Percentiles rank a stretch among this genome's conserved stretches.
phyloP scores from a whole-genome alignment of 1,284 basidiomycete genomes.

The Malassezia slooffiae region DNA sequence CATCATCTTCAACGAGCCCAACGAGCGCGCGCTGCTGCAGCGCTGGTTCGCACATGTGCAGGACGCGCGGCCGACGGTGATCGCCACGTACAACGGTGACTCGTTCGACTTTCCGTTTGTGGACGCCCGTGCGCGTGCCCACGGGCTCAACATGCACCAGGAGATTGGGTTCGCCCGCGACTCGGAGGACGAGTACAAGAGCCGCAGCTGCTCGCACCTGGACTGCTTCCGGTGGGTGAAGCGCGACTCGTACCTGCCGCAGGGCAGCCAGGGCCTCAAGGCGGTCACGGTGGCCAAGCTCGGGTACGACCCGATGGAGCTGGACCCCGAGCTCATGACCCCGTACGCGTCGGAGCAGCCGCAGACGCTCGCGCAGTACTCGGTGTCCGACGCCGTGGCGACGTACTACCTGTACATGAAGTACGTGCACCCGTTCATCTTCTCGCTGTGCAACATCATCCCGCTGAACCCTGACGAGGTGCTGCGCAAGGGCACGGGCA shows the following conservation, averaged over 20 bases:
- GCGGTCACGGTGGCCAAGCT: slow-evolving; percentile 94
- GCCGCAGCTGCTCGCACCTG: slow-evolving; percentile 87
- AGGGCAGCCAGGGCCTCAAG: slow-evolving; percentile 95
- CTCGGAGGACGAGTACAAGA: slow-evolving; percentile 89
- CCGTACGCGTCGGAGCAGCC: slow-evolving; percentile 98
- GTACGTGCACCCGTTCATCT: slow-evolving; percentile 99
- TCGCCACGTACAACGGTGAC: slow-evolving; percentile 98
- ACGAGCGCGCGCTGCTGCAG: slow-evolving; percentile 61
- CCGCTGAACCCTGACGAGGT: slow-evolving; percentile 95
- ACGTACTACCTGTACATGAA: slow-evolving; percentile 99
- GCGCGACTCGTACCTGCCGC: slow-evolving; percentile 96
- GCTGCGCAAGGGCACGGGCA: slow-evolving; percentile 86
- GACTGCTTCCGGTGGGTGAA: slow-evolving; percentile 99
- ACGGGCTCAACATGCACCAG: slow-evolving; percentile 90
- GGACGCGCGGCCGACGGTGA: slow-evolving; percentile 85
- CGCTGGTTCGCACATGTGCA: slow-evolving; percentile 90
- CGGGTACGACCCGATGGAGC: slow-evolving; percentile 91
- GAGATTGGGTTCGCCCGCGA: slow-evolving; percentile 90
- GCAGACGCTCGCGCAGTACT: slow-evolving; percentile 88
- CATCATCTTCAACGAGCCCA: slow-evolving; percentile 83
- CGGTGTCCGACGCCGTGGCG: slow-evolving; percentile 97
- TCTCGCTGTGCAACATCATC: slow-evolving; percentile 98
- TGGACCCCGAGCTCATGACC: slow-evolving; percentile 98
- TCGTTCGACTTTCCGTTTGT: slow-evolving; percentile 99
- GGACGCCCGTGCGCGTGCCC: slow-evolving; percentile 69